phyloP scores from a whole-genome alignment of 176 grass and related monocot species.

The Ampelocalamus luodianensis region DNA sequence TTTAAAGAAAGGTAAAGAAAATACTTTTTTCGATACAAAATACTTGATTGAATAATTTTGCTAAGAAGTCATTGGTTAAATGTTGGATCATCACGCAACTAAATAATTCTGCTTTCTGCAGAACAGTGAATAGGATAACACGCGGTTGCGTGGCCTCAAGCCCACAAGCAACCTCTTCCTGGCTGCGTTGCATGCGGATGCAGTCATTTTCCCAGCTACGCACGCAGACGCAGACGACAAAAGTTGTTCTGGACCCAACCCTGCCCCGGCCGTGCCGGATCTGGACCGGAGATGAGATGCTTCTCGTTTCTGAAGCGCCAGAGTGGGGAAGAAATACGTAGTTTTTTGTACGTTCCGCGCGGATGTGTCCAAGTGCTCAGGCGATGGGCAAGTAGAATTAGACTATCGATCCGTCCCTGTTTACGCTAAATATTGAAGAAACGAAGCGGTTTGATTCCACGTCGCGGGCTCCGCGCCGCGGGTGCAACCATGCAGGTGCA shows the following conservation, averaged over 20 bases:
- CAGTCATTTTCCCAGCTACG: background rate
- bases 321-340: background rate
- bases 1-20: background rate
- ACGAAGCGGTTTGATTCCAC: background rate
- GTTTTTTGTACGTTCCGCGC: background rate
- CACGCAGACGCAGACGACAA: background rate
- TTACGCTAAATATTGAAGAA: background rate
- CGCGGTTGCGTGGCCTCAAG: background rate
- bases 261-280: conserved; percentile 28
- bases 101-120: too few relatives aligned
- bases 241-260: background rate
- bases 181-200: background rate
- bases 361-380: background rate
- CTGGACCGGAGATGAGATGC: background rate
- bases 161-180: too few relatives aligned
- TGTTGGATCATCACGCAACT: too few relatives aligned
- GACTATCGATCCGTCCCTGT: background rate
- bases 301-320: conserved; percentile 10
- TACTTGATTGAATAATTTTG: background rate
- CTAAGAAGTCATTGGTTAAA: background rate
- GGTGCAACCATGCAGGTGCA: too few relatives aligned
- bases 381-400: too few relatives aligned
- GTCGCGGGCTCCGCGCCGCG: background rate
- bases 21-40: too few relatives aligned
- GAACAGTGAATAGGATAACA: background rate